Percentiles rank a stretch among this genome's conserved stretches.
Evolutionary conservation across 2,329 filamentous ascomycete genomes (phyloP).

Genomic region (Karstenula rhodostoma): DNA sequence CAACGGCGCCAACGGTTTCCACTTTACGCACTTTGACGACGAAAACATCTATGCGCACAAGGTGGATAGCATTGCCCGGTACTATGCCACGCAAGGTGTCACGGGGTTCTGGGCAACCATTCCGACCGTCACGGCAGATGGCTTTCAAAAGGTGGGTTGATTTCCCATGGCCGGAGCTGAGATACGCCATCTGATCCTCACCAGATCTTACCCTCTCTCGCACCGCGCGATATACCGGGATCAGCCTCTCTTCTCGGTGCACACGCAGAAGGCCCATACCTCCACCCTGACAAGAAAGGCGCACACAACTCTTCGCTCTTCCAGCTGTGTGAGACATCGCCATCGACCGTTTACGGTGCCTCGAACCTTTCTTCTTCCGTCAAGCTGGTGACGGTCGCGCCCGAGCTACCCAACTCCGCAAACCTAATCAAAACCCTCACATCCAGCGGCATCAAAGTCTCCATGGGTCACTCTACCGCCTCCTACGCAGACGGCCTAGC

Average conservation of each 20-base stretch:
- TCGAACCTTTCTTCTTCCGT: constrained; percentile 51
- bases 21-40: constrained; percentile 61
- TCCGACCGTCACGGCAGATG: constrained; percentile 57
- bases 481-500: constrained; percentile 56
- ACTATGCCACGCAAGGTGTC: constrained; percentile 61
- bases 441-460: constrained; percentile 54
- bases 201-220: constrained; percentile 59
- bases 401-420: constrained; percentile 57
- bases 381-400: constrained; percentile 62
- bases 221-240: constrained; percentile 51
- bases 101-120: constrained; percentile 64
- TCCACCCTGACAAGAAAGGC: constrained; percentile 62
- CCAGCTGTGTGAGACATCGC: constrained; percentile 45
- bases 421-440: constrained; percentile 54
- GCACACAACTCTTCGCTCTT: constrained; percentile 60
- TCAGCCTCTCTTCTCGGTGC: constrained; percentile 63
- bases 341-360: constrained; percentile 57
- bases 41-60: constrained; percentile 52
- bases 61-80: constrained; percentile 56
- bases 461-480: constrained; percentile 61
- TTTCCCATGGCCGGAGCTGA: neutral
- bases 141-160: constrained; percentile 54
- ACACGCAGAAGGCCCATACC: constrained; percentile 65
- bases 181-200: neutral
- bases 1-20: constrained; percentile 62